Percentiles rank a stretch among this genome's conserved stretches.
phyloP scores from a whole-genome alignment of 2,329 filamentous ascomycete genomes.

The Monosporascus sp. region DNA sequence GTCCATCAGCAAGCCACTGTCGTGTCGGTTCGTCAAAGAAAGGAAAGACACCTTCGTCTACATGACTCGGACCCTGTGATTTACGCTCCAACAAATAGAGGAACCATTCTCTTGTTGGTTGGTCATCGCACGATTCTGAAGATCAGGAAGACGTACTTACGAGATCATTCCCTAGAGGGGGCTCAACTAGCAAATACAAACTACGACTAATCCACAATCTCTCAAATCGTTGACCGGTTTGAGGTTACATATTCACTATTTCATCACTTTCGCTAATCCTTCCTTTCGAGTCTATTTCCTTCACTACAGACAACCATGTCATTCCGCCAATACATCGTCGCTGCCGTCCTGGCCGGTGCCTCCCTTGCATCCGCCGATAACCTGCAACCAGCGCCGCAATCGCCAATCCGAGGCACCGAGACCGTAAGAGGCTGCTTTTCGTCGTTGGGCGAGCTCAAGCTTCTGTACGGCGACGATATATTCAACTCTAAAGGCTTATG shows the following conservation, averaged over 20 bases:
- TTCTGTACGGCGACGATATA: constrained; percentile 10
- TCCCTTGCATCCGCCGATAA: constrained; percentile 13
- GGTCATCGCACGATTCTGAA: constrained; percentile 2
- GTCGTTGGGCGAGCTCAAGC: constrained; percentile 33
- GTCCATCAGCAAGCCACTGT: not conserved
- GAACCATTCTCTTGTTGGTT: constrained; percentile 8
- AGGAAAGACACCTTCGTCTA: not conserved
- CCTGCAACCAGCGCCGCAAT: constrained; percentile 29
- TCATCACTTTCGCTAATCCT: constrained; percentile 9
- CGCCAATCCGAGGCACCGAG: constrained; percentile 30
- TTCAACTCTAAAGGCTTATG: constrained; percentile 41
- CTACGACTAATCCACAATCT: constrained; percentile 10
- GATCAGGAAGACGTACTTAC: constrained; percentile 4
- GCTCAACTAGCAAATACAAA: constrained; percentile 1
- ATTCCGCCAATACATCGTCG: constrained; percentile 17
- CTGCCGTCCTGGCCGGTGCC: constrained; percentile 21
- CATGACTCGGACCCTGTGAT: not conserved
- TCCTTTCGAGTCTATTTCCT: constrained; percentile 3
- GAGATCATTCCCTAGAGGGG: constrained; percentile 10
- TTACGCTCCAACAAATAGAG: not conserved
- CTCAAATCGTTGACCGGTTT: constrained; percentile 24
- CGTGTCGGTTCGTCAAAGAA: not conserved
- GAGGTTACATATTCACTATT: constrained; percentile 9
- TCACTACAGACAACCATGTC: constrained; percentile 16
- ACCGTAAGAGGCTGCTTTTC: constrained; percentile 49